These are phyloP conservation scores for Populus davidiana DNA, from an alignment of 345 rosid genomes.

Conservation along the genomic window DNA sequence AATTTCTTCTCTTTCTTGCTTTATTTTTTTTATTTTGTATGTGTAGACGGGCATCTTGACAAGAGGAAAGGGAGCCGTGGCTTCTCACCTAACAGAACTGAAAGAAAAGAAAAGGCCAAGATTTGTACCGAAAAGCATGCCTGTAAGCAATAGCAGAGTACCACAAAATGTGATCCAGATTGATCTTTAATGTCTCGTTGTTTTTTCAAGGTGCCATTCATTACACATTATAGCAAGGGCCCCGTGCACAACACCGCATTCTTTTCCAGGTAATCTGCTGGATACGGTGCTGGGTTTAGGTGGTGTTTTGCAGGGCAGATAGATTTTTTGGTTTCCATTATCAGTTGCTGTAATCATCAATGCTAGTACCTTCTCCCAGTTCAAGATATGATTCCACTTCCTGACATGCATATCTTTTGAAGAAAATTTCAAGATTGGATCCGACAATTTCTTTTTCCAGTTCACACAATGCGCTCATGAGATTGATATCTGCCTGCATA, in stretches of 20 bases:
- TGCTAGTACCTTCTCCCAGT: neutral
- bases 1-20: too few species aligned
- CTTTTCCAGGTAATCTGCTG: neutral
- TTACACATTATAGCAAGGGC: slow-evolving; percentile 30
- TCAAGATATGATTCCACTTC: neutral
- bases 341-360: slow-evolving; percentile 18
- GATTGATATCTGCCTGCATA: too few species aligned
- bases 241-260: slow-evolving; percentile 6
- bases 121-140: slow-evolving; percentile 28
- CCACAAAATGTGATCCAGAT: slow-evolving; percentile 17
- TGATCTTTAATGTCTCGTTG: slow-evolving; percentile 26
- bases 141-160: slow-evolving; percentile 18
- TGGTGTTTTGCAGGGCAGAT: slow-evolving; percentile 10
- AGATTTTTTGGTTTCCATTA: neutral
- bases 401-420: neutral
- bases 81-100: slow-evolving; percentile 30
- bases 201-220: slow-evolving; percentile 30
- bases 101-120: slow-evolving; percentile 21
- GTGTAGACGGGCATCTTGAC: slow-evolving; percentile 17
- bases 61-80: slow-evolving; percentile 16
- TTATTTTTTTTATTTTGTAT: neutral
- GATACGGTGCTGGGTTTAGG: neutral
- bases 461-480: too few species aligned
- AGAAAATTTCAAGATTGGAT: too few species aligned
- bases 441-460: too few species aligned